Evolutionary conservation across 306 rosid genomes (phyloP).

Genomic region (Bauhinia variegata): DNA sequence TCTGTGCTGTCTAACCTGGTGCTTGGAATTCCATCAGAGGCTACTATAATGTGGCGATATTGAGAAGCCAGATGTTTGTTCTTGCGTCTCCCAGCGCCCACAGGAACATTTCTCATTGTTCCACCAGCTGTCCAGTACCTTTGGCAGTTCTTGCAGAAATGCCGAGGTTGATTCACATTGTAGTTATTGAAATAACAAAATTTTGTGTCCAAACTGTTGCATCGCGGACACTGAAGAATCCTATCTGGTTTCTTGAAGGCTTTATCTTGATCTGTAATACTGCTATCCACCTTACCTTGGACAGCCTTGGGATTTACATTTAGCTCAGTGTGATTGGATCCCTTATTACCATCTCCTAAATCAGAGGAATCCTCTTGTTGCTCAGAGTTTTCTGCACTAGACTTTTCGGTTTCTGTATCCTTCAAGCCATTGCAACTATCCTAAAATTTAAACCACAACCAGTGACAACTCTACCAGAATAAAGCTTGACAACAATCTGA

Average conservation of each 20-base stretch:
- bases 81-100: constrained; percentile 78
- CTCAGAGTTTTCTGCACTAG: constrained; percentile 38
- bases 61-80: constrained; percentile 73
- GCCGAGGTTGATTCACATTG: constrained; percentile 83
- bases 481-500: too few species aligned
- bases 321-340: constrained; percentile 32
- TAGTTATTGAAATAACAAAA: constrained; percentile 84
- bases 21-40: constrained; percentile 48
- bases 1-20: constrained; percentile 44
- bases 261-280: constrained; percentile 49
- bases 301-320: constrained; percentile 10
- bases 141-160: constrained; percentile 81
- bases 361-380: constrained; percentile 36
- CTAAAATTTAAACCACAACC: constrained; percentile 41
- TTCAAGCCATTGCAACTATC: constrained; percentile 44
- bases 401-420: constrained; percentile 36
- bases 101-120: constrained; percentile 71
- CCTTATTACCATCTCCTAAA: constrained; percentile 36
- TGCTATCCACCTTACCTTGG: constrained; percentile 37
- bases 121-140: constrained; percentile 93
- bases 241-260: constrained; percentile 72
- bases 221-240: constrained; percentile 74
- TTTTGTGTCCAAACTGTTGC: constrained; percentile 71
- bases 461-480: constrained; percentile 23
- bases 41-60: constrained; percentile 52